phyloP scores from a whole-genome alignment of 2,329 filamentous ascomycete genomes.

The Exophiala xenobiotica region DNA sequence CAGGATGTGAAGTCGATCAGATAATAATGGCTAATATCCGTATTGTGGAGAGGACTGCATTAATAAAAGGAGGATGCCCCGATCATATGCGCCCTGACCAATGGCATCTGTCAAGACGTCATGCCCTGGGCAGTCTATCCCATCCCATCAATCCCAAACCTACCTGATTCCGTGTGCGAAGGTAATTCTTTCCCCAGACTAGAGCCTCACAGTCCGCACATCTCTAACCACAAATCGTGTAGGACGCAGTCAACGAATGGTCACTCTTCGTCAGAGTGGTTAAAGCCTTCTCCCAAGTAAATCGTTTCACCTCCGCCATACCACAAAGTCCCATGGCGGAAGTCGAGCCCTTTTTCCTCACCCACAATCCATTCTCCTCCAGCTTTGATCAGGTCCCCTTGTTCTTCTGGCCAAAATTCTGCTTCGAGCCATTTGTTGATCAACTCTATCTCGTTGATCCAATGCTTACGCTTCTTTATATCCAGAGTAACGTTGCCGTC shows the following conservation, averaged over 20 bases:
- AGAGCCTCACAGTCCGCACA: too few species aligned
- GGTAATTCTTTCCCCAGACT: too few species aligned
- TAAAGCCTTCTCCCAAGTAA: constrained; percentile 43
- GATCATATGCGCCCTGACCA: background rate
- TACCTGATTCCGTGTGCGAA: too few species aligned
- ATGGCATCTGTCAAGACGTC: background rate
- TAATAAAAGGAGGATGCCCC: too few species aligned
- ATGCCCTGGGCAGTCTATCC: background rate
- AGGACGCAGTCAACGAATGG: background rate
- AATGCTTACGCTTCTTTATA: constrained; percentile 58
- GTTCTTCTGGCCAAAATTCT: constrained; percentile 65
- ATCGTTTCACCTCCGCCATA: constrained; percentile 80
- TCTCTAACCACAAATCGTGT: too few species aligned
- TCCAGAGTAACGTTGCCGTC: constrained; percentile 38
- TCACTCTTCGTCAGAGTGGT: constrained; percentile 7
- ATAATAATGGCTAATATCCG: too few species aligned
- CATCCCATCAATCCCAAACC: too few species aligned
- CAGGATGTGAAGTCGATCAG: too few species aligned
- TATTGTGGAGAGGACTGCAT: too few species aligned
- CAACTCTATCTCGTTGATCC: constrained; percentile 69
- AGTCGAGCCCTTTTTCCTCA: constrained; percentile 76
- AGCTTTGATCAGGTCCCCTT: constrained; percentile 35
- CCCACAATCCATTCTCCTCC: constrained; percentile 83
- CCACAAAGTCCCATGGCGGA: constrained; percentile 74
- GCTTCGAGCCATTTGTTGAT: constrained; percentile 73